Percentiles rank a stretch among this genome's conserved stretches.
Evolutionary conservation across 495 filamentous ascomycete genomes (phyloP).

Genomic region (Tuber melanosporum): DNA sequence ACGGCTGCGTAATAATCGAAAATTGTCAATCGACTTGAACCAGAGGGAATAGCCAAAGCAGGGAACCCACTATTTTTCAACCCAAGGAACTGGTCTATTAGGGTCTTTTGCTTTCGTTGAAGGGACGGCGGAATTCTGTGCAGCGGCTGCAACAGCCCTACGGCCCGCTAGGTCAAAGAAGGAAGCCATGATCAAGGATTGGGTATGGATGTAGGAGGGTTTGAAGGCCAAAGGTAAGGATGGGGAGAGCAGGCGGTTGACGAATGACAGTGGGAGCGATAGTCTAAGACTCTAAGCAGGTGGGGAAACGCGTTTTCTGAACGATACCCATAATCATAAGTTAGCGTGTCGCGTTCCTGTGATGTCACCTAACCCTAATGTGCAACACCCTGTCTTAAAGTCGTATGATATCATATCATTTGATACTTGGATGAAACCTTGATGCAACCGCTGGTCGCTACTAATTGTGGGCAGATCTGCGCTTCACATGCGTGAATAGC

Average conservation of each 20-base stretch:
- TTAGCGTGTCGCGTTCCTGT: not conserved
- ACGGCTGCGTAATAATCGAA: conserved; percentile 52
- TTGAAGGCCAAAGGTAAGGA: not conserved
- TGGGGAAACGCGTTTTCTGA: conserved; percentile 5
- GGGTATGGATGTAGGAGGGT: not conserved
- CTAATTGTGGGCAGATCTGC: not conserved
- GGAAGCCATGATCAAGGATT: conserved; percentile 53
- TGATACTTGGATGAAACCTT: not conserved
- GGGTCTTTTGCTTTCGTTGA: conserved; percentile 52
- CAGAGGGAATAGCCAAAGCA: not conserved
- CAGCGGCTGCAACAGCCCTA: conserved; percentile 64
- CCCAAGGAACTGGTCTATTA: conserved; percentile 78
- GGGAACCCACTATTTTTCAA: conserved; percentile 90
- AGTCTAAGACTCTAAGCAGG: not conserved
- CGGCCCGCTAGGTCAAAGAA: conserved; percentile 96
- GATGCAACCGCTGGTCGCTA: not conserved
- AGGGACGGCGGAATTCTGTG: conserved; percentile 49
- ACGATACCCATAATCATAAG: not conserved
- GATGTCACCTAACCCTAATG: not conserved
- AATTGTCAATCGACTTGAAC: not conserved
- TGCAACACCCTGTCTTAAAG: not conserved
- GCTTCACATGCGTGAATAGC: not conserved
- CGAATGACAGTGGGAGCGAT: not conserved
- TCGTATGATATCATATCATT: not conserved
- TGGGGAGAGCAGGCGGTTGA: not conserved